Evolutionary conservation across 768 basidiomycete genomes (phyloP), one percentile per base, ranked within the genome.

Genomic region (Hypholoma sublateritium): DNA sequence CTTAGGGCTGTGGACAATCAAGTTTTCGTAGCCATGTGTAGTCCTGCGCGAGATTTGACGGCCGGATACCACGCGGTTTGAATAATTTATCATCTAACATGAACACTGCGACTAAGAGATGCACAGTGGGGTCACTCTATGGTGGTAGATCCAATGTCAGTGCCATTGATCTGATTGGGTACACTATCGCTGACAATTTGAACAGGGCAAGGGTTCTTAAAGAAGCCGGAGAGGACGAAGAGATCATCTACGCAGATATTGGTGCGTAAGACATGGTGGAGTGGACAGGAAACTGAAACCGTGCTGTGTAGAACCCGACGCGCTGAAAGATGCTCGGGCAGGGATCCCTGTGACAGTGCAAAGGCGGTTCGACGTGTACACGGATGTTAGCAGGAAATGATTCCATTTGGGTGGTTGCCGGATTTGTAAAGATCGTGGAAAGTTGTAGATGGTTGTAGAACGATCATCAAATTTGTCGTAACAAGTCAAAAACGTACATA

Each of bases 1-100:
- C n/a, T 19, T 64, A 95, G 95, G 56, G 97, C 97, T 5, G 83
- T 95, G 21, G 97, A 99, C 69, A 98, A 98, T 66, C 95, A 98
- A 72, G 84, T 98, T n/a, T 99, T 84, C 74, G 84, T 98, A 59
- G 82, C 91, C 1, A 96, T 95, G 93, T 96, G 94, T 68, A 97
- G 94, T 55, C 95, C 95, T 28, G 96, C 97, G 2, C 83, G 95
- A 21, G 88, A 96, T 62, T 66, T 88, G 62, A 84, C 74, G 9
- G 90, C 93, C 17, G 80, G 80, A 14, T 98, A 98, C 70, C 93
- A 97, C 67, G 94, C 96, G 55, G 91, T 93, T 62, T 62, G 88
- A 75, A 28, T 58, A 9, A 43, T 17, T 50, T 44, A 50, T 34
- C 32, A 8, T 53, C 35, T 16, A 37, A 59, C 19, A 32, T 5